These are phyloP conservation scores for Lactifluus volemus DNA, from an alignment of 768 basidiomycete species.

Conservation along the genomic window DNA sequence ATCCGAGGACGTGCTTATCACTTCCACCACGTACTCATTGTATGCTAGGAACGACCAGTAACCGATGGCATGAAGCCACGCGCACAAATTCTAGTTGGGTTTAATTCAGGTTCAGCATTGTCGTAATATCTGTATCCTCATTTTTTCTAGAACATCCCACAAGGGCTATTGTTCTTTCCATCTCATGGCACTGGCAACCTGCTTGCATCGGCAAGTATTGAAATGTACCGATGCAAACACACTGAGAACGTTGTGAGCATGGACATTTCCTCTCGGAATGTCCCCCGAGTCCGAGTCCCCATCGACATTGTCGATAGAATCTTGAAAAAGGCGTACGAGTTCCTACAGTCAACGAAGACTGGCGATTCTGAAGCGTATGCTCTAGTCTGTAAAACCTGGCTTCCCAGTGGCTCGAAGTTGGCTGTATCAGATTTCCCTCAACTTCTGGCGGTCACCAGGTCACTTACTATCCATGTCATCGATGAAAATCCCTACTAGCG, in stretches of 20 bases:
- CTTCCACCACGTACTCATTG: too few species aligned
- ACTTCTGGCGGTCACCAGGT: not conserved
- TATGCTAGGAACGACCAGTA: too few species aligned
- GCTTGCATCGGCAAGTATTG: not conserved
- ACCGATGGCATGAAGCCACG: not conserved
- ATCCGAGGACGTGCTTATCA: too few species aligned
- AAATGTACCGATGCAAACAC: not conserved
- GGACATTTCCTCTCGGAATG: not conserved
- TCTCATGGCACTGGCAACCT: not conserved
- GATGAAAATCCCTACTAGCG: constrained; percentile 6
- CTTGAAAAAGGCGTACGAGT: constrained; percentile 5
- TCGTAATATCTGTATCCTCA: not conserved
- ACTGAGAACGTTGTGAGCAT: not conserved
- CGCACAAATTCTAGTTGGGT: not conserved
- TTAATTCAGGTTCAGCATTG: not conserved
- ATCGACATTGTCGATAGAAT: constrained; percentile 10
- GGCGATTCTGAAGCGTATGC: constrained; percentile 4
- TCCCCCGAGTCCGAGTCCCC: not conserved
- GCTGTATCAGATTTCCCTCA: constrained; percentile 5
- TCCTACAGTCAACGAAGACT: not conserved
- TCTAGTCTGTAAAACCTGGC: constrained; percentile 12
- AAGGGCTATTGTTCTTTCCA: not conserved
- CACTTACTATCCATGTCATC: constrained; percentile 4
- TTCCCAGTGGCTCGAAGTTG: constrained; percentile 1
- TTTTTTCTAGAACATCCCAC: not conserved